Evolutionary conservation across 2,329 filamentous ascomycete genomes (phyloP), one percentile per base, ranked within the genome.

Genomic region (Trichoderma sp.): DNA sequence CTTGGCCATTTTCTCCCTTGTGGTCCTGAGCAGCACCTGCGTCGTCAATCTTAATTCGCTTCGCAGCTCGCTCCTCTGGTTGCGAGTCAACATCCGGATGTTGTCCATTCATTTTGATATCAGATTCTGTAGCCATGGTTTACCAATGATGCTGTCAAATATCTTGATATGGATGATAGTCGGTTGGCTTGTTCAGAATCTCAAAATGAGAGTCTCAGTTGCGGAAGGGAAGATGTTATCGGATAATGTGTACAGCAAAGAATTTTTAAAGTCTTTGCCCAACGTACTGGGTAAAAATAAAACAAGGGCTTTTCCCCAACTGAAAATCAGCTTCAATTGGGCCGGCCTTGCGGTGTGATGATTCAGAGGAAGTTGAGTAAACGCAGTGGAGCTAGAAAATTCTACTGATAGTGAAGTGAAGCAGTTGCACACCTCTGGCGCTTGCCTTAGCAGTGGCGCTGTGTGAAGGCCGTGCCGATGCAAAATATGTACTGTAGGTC

Each of bases 1-100:
- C 75, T 4, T 77, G 74, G 58, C 65, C 53, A 32, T 47, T 34
- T 28, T 72, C 69, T 34, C 53, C 65, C 15, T 59, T 68, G 4
- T 34, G 55, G 12, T 71, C 36, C n/a, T 73, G 74, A 59, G 73
- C 64, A 4, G 73, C 68, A 43, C 65, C 72, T 65, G 80, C 71
- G 69, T 75, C 74, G 34, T 87, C 84, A 66, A 88, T 78, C 80
- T 88, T 92, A 75, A 87, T 82, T 76, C 88, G 86, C 82, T 92
- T 92, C 66, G 86, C 80, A 50, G 87, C 84, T 72, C 86, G 85
- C 75, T 82, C 82, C 64, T 78, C 75, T 20, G 71, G 43, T 36
- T 74, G 74, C 23, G 72, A 71, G 28, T 70, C 65, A 72, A 70
- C 69, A 70, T 66, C 6, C 36, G 59, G 55, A 68, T 75, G 70